Evolutionary conservation across 2,329 filamentous ascomycete species (phyloP).

Genomic region (Venturia nashicola): DNA sequence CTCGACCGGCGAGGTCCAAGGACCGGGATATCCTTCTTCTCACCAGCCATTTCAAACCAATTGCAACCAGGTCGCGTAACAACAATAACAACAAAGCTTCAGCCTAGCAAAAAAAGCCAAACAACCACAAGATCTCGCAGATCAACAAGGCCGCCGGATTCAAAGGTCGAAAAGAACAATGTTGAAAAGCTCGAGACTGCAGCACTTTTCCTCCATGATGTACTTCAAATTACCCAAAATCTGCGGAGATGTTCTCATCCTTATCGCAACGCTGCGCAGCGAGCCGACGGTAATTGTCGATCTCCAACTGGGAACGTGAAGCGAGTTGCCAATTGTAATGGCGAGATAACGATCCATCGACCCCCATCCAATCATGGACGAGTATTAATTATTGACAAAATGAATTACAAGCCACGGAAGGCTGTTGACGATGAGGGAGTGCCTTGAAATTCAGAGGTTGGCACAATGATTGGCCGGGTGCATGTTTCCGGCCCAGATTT

Average conservation of each 20-base stretch:
- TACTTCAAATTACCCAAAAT: background rate
- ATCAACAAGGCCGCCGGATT: too few species aligned
- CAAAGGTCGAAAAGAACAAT: too few species aligned
- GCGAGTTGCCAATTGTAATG: background rate
- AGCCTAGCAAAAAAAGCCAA: background rate
- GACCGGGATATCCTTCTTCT: conserved; percentile 18
- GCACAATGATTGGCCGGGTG: background rate
- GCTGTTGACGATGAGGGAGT: background rate
- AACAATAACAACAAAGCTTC: conserved; percentile 3
- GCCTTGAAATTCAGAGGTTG: background rate
- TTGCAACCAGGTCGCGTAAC: background rate
- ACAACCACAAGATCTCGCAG: background rate
- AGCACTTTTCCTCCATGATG: background rate
- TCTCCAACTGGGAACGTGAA: background rate
- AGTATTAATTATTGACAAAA: background rate
- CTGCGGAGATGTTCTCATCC: background rate
- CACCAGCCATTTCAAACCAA: conserved; percentile 14
- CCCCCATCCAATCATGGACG: background rate
- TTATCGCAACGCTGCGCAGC: background rate
- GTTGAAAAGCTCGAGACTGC: too few species aligned
- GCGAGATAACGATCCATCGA: background rate
- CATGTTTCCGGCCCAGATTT: background rate
- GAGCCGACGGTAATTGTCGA: background rate
- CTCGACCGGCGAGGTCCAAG: conserved; percentile 15
- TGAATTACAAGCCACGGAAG: background rate